phyloP scores from a whole-genome alignment of 805 yeast genomes.

The Clavispora santaluciae region DNA sequence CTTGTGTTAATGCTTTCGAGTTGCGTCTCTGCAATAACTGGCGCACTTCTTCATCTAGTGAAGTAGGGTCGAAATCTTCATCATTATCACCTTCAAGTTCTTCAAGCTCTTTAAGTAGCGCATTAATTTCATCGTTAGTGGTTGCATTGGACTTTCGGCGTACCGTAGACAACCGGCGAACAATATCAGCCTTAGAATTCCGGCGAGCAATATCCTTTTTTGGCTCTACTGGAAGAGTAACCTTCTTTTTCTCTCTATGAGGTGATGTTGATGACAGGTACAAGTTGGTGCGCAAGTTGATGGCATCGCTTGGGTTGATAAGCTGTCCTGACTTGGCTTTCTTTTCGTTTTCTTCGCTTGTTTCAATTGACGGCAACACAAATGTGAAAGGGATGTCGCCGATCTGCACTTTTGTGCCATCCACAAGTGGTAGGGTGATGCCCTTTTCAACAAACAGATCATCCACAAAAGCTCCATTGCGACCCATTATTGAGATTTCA shows the following conservation, averaged over 20 bases:
- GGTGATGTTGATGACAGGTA: conserved; percentile 29
- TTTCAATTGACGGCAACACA: conserved; percentile 69
- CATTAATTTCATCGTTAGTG: conserved; percentile 36
- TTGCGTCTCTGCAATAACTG: conserved; percentile 6
- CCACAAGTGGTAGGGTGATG: conserved; percentile 78
- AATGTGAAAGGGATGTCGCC: conserved; percentile 89
- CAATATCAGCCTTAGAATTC: conserved; percentile 15
- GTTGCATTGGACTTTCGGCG: conserved; percentile 35
- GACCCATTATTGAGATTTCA: conserved; percentile 85
- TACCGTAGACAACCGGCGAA: conserved; percentile 29
- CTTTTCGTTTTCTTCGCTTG: conserved; percentile 24
- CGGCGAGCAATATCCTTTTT: conserved; percentile 2
- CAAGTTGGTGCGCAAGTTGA: conserved; percentile 48
- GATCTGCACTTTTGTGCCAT: conserved; percentile 82
- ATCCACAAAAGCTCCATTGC: conserved; percentile 96
- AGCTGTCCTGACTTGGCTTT: conserved; percentile 26
- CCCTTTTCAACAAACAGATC: conserved; percentile 87
- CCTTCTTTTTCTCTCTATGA: conserved; percentile 10
- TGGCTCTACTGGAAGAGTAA: conserved; percentile 1
- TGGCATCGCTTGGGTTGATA: conserved; percentile 59
- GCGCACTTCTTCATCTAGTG: conserved; percentile 7
- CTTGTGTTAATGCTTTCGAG: conserved; percentile 21
- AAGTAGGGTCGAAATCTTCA: conserved; percentile 11
- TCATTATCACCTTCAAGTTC: conserved; percentile 14
- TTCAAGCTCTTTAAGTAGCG: conserved; percentile 34